These are phyloP conservation scores for Colletotrichum sp. DNA, from an alignment of 2,329 filamentous ascomycete genomes.

Conservation along the genomic window DNA sequence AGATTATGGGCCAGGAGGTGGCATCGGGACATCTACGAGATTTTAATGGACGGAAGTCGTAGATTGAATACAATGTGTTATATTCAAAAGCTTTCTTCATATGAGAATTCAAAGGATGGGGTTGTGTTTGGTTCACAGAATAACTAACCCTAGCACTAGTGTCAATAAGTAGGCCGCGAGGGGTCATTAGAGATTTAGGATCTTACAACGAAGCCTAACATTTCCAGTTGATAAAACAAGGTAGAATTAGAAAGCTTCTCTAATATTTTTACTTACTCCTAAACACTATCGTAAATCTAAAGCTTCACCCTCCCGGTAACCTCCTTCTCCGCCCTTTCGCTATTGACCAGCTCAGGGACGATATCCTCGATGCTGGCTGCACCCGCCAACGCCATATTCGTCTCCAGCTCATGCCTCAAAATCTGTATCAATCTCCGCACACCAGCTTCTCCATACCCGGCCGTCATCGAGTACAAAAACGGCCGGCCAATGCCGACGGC, in stretches of 20 bases:
- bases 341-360: conserved; percentile 32
- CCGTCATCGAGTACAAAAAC: conserved; percentile 62
- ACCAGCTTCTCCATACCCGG: conserved; percentile 48
- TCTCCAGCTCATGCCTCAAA: conserved; percentile 49
- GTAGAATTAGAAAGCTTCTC: neutral
- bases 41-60: neutral
- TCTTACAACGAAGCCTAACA: neutral
- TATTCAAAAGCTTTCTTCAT: accelerated
- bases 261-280: neutral
- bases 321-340: conserved; percentile 22
- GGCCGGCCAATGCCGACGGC: conserved; percentile 75
- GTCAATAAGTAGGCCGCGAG: neutral
- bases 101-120: neutral
- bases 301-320: conserved; percentile 21
- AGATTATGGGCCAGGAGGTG: no score
- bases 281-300: neutral
- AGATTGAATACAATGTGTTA: neutral
- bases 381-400: conserved; percentile 64
- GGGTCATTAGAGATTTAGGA: neutral
- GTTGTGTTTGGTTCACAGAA: neutral
- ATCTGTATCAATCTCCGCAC: conserved; percentile 56
- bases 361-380: conserved; percentile 71
- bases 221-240: neutral
- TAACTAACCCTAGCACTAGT: neutral
- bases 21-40: neutral